A percentile compares a stretch with the other conserved stretches of the same genome.
Conservation (phyloP, 1,284 basidiomycete genomes). For the Apiotrichum porosum region DNA sequence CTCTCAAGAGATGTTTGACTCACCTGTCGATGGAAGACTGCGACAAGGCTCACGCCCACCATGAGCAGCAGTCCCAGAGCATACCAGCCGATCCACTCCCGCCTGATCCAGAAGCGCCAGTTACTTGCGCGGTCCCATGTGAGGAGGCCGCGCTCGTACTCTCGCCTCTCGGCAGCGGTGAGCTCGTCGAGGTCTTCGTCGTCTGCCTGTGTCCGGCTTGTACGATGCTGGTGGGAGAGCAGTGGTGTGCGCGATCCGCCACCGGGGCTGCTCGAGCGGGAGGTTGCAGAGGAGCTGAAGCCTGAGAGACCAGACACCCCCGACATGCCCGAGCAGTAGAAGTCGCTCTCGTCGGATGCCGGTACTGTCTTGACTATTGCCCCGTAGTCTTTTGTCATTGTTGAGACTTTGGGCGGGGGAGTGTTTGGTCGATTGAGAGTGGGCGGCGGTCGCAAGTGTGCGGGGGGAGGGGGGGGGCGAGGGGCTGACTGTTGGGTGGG, state of each 20-base stretch:
- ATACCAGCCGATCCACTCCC: constrained; percentile 29
- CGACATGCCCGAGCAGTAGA: no score
- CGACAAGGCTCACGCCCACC: constrained; percentile 21
- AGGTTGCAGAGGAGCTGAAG: not conserved
- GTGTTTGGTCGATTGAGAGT: no score
- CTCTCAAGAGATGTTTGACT: constrained; percentile 7
- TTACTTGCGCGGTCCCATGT: constrained; percentile 23
- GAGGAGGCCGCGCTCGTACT: constrained; percentile 32
- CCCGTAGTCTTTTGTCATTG: no score
- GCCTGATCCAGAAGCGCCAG: constrained; percentile 32
- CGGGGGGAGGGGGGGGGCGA: no score
- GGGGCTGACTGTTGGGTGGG: no score
- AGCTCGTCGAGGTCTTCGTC: constrained; percentile 1
- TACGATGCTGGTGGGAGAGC: not conserved
- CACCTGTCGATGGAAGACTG: constrained; percentile 31
- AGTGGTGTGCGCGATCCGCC: no score
- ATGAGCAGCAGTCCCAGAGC: constrained; percentile 16
- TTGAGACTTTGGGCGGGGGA: no score
- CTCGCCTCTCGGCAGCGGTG: constrained; percentile 26
- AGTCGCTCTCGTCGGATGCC: no score
- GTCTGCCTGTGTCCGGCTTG: not conserved
- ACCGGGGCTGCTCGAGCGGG: not conserved
- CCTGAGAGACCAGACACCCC: constrained; percentile 2
- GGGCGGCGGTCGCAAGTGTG: no score
- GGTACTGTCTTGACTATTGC: no score